These are phyloP conservation scores for Fusarium piperis DNA, from an alignment of 2,329 filamentous ascomycete genomes.

Conservation along the genomic window DNA sequence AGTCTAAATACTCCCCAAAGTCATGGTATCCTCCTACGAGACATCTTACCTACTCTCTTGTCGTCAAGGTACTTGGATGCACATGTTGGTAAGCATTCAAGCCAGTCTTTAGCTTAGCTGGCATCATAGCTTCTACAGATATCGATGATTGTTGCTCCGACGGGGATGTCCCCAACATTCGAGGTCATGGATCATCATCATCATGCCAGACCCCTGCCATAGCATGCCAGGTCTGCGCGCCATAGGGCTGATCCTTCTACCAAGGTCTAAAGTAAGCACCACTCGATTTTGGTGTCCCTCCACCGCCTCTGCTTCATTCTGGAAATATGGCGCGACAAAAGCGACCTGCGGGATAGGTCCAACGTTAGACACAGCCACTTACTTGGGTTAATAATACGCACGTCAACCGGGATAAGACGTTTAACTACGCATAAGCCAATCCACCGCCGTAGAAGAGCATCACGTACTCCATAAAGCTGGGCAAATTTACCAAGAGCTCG, in stretches of 20 bases:
- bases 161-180: neutral
- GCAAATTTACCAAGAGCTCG: neutral
- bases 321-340: neutral
- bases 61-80: neutral
- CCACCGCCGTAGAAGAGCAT: neutral
- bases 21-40: neutral
- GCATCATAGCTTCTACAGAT: neutral
- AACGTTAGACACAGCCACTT: neutral
- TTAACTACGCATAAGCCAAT: neutral
- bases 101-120: neutral
- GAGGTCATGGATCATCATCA: neutral
- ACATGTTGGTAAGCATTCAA: neutral
- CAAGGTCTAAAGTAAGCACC: neutral
- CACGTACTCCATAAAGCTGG: neutral
- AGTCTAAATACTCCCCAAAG: neutral
- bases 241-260: neutral
- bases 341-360: neutral
- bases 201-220: neutral
- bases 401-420: neutral
- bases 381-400: neutral
- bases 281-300: neutral
- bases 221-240: neutral
- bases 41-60: neutral
- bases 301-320: neutral
- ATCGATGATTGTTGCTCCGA: neutral